Percentiles rank a stretch among this genome's conserved stretches.
phyloP scores from a whole-genome alignment of 169 alveolate genomes.

The Eimeria acervulina region DNA sequence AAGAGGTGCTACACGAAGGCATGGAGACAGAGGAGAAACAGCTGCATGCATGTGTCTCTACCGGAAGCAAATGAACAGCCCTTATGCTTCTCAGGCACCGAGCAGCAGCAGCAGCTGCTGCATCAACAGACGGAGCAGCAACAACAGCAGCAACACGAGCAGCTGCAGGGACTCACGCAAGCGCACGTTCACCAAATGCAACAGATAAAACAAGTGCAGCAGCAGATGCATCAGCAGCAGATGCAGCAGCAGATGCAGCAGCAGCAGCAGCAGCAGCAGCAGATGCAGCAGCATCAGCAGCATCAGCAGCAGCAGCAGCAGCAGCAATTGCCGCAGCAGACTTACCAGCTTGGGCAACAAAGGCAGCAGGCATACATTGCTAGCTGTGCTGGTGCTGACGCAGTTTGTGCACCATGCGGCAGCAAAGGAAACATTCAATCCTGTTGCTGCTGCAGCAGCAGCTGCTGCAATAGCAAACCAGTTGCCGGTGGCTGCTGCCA shows the following conservation, averaged over 20 bases:
- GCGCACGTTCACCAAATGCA: background rate
- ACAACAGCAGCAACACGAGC: background rate
- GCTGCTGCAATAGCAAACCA: background rate
- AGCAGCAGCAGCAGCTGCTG: slow-evolving; percentile 1
- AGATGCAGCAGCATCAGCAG: background rate
- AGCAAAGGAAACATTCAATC: background rate
- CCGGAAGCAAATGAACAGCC: background rate
- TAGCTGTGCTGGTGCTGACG: background rate
- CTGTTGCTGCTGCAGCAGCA: too few species aligned
- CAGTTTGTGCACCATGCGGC: background rate
- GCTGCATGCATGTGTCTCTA: background rate
- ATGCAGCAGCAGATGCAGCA: background rate
- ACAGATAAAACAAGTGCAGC: background rate
- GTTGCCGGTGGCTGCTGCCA: background rate
- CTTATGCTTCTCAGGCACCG: background rate
- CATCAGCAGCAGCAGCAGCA: slow-evolving; percentile 27
- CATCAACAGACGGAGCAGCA: background rate
- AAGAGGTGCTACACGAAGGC: background rate
- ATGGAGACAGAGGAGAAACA: background rate
- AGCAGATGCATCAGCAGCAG: slow-evolving; percentile 20
- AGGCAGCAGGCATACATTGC: slow-evolving; percentile 10
- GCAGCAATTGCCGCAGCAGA: background rate
- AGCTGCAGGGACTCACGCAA: background rate
- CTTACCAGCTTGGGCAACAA: background rate
- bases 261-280: slow-evolving; percentile 1